Percentiles rank a stretch among this genome's conserved stretches.
These are phyloP conservation scores for Naganishia albida DNA, from an alignment of 1,284 basidiomycete genomes.

Conservation along the genomic window DNA sequence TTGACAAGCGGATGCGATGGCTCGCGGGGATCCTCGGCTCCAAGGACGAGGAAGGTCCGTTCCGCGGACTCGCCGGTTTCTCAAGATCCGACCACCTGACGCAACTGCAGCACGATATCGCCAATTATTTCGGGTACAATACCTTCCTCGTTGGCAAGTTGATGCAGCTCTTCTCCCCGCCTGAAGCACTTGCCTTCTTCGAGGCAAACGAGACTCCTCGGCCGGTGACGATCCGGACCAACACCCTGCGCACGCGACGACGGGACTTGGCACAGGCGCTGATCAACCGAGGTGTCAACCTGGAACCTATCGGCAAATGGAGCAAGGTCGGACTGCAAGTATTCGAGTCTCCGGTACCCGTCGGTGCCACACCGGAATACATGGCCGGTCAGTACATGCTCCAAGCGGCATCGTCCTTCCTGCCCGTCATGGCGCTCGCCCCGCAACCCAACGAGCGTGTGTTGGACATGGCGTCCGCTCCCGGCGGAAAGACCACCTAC, in stretches of 20 bases:
- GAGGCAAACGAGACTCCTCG: conserved; percentile 96
- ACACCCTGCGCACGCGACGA: conserved; percentile 89
- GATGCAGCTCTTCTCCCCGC: conserved; percentile 74
- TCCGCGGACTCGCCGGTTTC: conserved; percentile 55
- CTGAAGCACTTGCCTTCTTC: conserved; percentile 93
- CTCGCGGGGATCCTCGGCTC: conserved; percentile 77
- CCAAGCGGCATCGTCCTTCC: conserved; percentile 96
- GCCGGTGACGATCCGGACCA: conserved; percentile 96
- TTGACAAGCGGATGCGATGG: conserved; percentile 86
- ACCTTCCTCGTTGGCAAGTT: conserved; percentile 92
- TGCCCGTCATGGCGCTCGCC: conserved; percentile 94
- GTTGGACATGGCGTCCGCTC: conserved; percentile 98
- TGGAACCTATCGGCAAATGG: conserved; percentile 99
- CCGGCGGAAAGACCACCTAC: conserved; percentile 96
- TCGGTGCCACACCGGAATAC: conserved; percentile 98
- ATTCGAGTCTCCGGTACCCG: conserved; percentile 93
- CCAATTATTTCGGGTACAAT: conserved; percentile 97
- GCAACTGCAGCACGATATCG: conserved; percentile 84
- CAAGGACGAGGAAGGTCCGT: conserved; percentile 56
- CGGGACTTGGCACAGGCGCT: conserved; percentile 92
- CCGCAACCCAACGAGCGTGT: conserved; percentile 93
- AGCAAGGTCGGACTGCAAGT: conserved; percentile 97
- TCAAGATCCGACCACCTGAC: conserved; percentile 85
- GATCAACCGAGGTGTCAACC: conserved; percentile 92
- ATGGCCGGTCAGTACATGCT: conserved; percentile 99